These are phyloP conservation scores for Przewalskia tangutica DNA, from an alignment of 257 asterid genomes.

Conservation along the genomic window DNA sequence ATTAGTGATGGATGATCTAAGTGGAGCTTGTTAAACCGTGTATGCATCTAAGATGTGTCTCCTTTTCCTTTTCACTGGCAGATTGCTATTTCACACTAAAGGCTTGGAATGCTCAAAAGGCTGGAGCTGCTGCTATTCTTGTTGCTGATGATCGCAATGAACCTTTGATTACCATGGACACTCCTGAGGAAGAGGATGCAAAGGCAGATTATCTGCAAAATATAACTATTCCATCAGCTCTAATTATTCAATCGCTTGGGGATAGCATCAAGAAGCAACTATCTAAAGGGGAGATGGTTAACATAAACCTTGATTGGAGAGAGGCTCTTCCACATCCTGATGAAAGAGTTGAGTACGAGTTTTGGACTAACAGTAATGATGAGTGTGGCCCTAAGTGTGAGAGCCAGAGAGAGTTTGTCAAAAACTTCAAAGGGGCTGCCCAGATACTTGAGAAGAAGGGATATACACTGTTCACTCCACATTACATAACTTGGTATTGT, in stretches of 20 bases:
- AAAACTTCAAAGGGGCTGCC: conserved; percentile 80
- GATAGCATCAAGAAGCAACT: conserved; percentile 61
- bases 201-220: conserved; percentile 59
- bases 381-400: conserved; percentile 92
- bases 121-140: conserved; percentile 92
- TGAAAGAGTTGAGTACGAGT: conserved; percentile 86
- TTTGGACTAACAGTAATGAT: conserved; percentile 90
- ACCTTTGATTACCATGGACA: conserved; percentile 89
- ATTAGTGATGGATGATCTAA: not conserved
- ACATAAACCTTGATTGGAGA: conserved; percentile 81
- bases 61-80: conserved; percentile 14
- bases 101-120: conserved; percentile 94
- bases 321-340: conserved; percentile 98
- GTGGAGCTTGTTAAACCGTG: not conserved
- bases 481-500: conserved; percentile 38
- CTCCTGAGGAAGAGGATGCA: conserved; percentile 63
- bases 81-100: conserved; percentile 82
- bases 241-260: conserved; percentile 72
- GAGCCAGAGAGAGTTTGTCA: conserved; percentile 68
- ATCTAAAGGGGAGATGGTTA: conserved; percentile 64
- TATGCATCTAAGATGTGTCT: not conserved
- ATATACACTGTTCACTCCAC: conserved; percentile 66
- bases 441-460: conserved; percentile 89
- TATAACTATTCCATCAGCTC: conserved; percentile 79
- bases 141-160: conserved; percentile 76